Conservation (phyloP, 2,329 filamentous ascomycete genomes). For the Monosporascus sp. region DNA sequence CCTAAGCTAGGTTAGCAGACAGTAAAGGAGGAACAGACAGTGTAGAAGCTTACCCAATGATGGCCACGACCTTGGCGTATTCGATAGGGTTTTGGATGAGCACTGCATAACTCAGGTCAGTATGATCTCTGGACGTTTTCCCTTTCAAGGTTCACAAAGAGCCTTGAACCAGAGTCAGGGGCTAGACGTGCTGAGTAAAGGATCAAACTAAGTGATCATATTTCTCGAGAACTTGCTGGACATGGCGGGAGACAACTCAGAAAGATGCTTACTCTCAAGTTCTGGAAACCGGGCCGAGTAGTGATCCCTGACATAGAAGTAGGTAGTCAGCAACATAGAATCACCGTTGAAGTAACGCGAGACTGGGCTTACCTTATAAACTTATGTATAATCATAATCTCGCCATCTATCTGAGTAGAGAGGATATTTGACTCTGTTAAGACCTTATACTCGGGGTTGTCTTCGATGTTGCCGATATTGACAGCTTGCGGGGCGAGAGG, state of each 20-base stretch:
- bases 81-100: constrained; percentile 89
- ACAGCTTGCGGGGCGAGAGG: constrained; percentile 58
- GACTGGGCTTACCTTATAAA: constrained; percentile 42
- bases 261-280: constrained; percentile 56
- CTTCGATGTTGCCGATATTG: constrained; percentile 77
- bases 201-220: too few species aligned
- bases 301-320: constrained; percentile 67
- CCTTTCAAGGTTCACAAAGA: too few species aligned
- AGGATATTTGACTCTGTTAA: constrained; percentile 83
- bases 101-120: not conserved
- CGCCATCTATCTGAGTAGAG: constrained; percentile 87
- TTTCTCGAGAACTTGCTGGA: too few species aligned
- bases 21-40: not conserved
- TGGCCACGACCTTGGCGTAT: constrained; percentile 91
- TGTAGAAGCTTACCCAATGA: constrained; percentile 56
- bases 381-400: constrained; percentile 91
- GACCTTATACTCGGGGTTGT: constrained; percentile 86
- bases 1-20: not conserved
- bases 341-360: not conserved
- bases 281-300: constrained; percentile 93
- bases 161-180: too few species aligned
- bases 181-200: too few species aligned
- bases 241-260: too few species aligned
- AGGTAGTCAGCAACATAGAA: not conserved
- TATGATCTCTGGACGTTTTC: too few species aligned